Conservation (phyloP, 2,329 filamentous ascomycete species). For the Aspergillus sp. region DNA sequence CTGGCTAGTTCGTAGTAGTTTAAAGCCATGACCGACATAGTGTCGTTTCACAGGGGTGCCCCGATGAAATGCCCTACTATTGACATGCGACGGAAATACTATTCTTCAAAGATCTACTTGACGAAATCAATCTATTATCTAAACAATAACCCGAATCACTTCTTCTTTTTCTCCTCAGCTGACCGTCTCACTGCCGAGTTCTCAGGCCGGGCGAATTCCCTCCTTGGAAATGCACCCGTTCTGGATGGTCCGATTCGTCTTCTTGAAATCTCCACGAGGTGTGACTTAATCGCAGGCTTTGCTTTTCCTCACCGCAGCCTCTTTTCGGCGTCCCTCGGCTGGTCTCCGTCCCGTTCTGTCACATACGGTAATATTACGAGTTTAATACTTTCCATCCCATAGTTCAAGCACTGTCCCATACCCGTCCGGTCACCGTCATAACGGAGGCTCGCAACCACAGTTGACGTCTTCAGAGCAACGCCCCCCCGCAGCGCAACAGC, state of each 20-base stretch:
- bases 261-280: constrained; percentile 18
- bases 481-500: constrained; percentile 30
- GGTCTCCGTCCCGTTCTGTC: constrained; percentile 8
- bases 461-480: constrained; percentile 4
- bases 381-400: neutral
- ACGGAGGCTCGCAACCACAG: constrained; percentile 7
- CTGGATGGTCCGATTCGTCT: constrained; percentile 15
- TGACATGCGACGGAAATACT: neutral
- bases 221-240: constrained; percentile 10
- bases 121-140: neutral
- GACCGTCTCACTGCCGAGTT: constrained; percentile 4
- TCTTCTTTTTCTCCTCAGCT: neutral
- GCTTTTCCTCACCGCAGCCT: constrained; percentile 37
- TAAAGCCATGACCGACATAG: too few relatives aligned
- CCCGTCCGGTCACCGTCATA: constrained; percentile 5
- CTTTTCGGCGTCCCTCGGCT: constrained; percentile 29
- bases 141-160: neutral
- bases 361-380: constrained; percentile 12
- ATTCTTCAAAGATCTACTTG: neutral
- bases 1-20: too few relatives aligned
- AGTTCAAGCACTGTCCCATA: neutral
- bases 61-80: neutral
- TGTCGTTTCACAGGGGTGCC: too few relatives aligned
- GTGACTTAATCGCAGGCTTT: neutral
- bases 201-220: neutral